Evolutionary conservation across 306 rosid species (phyloP), one percentile per base, ranked within the genome.

Genomic region (Hylodesmum podocarpum): DNA sequence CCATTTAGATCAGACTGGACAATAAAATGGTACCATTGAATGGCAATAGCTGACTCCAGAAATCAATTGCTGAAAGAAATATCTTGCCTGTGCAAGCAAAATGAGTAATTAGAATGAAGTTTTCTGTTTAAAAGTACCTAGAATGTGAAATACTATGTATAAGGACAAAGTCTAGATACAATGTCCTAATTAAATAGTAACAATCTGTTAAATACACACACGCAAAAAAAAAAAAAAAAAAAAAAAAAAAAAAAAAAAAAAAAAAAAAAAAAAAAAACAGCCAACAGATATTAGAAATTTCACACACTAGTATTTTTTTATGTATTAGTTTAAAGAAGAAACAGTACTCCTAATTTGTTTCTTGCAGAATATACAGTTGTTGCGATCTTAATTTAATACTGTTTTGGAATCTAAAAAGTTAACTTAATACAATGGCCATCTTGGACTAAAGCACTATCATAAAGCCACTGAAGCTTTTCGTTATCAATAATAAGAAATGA

Each of bases 11-110:
- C 24, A 54, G 67, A 22, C 18, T 78, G 67, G 49, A 58, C 33
- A 47, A 73, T 78, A 47, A 36, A 16, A 49, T 37, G 33, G 54
- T 87, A 96, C 99, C 99, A 89, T 89, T 70, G 97, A 88, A 79
- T 96, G 99, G 21, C 99, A 96, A 73, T 91, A 96, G 77, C 96
- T 92, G 81, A 96, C 99, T 68, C 99, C 99, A 46, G 99, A 96
- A 79, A 96, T 92, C 86, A 96, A 78, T 46, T 92, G 97, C 78
- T 92, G 99, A 55, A 96, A 96, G 88, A 87, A 96, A 78, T 86
- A 92, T 72, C 97, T 89, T 73, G 91, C 99, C 99, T 95, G 80
- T 59, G 76, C 40, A 77, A 24, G 8, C 22, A 81, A 25, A 84
- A 6, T 13, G 34, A 75, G 19, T 37, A 58, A 47, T 77, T 44